phyloP scores from a whole-genome alignment of 139 green algal genomes.

The Chlorella ohadii region DNA sequence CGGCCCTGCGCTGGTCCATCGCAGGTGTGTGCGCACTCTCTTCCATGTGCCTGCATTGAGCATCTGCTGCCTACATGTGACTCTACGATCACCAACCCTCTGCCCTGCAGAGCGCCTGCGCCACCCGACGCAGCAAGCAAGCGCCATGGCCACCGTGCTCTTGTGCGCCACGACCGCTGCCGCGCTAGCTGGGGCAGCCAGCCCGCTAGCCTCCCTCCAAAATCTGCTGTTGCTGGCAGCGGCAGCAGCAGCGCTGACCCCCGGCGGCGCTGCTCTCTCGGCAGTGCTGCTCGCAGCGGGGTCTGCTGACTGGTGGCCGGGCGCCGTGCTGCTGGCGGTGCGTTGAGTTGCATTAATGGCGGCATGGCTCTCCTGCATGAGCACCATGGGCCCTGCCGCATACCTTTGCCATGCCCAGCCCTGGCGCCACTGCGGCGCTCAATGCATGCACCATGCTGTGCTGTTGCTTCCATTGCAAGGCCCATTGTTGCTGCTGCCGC shows the following conservation, averaged over 20 bases:
- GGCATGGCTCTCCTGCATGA: not conserved
- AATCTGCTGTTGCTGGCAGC: conserved; percentile 5
- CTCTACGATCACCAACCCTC: too few relatives aligned
- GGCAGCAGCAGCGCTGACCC: not conserved
- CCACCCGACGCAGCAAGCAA: too few relatives aligned
- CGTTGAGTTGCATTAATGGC: not conserved
- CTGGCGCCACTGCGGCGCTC: too few relatives aligned
- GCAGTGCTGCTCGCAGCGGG: not conserved
- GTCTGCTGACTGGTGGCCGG: not conserved
- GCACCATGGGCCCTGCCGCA: too few relatives aligned
- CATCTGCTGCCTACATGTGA: too few relatives aligned
- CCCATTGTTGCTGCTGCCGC: too few relatives aligned
- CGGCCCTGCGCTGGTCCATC: not conserved
- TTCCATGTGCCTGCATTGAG: too few relatives aligned
- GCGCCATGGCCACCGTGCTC: not conserved
- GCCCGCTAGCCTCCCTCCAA: not conserved
- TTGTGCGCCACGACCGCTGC: not conserved
- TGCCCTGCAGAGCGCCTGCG: too few relatives aligned
- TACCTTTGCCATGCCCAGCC: too few relatives aligned
- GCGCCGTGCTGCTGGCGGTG: conserved; percentile 7
- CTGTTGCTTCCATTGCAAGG: too few relatives aligned
- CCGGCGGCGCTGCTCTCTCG: not conserved
- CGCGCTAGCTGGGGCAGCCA: not conserved
- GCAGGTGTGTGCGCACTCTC: not conserved
- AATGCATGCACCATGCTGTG: too few relatives aligned